These are phyloP conservation scores for Macrolepiota dolichaula DNA, from an alignment of 768 basidiomycete species.

Conservation along the genomic window DNA sequence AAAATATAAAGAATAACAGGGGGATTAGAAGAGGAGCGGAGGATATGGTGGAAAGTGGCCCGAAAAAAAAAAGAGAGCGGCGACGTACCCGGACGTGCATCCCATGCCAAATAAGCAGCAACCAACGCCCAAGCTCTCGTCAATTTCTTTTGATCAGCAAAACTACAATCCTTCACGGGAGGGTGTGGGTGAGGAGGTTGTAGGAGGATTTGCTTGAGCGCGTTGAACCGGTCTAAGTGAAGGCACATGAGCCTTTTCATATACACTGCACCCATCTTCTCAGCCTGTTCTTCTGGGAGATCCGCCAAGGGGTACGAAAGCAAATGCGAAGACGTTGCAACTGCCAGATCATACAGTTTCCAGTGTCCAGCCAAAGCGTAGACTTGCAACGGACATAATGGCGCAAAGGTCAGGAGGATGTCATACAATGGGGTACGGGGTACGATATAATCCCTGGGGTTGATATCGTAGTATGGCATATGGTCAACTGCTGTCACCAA, in stretches of 20 bases:
- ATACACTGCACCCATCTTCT: slow-evolving; percentile 32
- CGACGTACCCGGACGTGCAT: slow-evolving; percentile 31
- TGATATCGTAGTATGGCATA: slow-evolving; percentile 20
- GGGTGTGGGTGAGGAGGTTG: slow-evolving; percentile 28
- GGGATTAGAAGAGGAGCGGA: not conserved
- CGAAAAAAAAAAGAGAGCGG: not conserved
- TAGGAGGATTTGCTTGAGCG: slow-evolving; percentile 27
- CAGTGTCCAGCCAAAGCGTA: slow-evolving; percentile 31
- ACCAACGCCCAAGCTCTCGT: slow-evolving; percentile 37
- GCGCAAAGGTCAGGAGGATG: slow-evolving; percentile 20
- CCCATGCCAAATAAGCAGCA: slow-evolving; percentile 33
- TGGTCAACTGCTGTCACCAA: slow-evolving; percentile 38
- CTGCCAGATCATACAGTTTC: slow-evolving; percentile 33
- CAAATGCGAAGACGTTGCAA: slow-evolving; percentile 32
- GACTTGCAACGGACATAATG: slow-evolving; percentile 28
- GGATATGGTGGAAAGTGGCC: too few relatives aligned
- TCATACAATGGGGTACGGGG: slow-evolving; percentile 23
- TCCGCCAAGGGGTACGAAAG: slow-evolving; percentile 25
- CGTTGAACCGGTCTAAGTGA: slow-evolving; percentile 28
- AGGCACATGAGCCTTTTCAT: slow-evolving; percentile 34
- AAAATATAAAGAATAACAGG: not conserved
- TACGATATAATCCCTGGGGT: slow-evolving; percentile 18
- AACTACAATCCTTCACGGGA: slow-evolving; percentile 24
- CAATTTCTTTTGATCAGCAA: slow-evolving; percentile 29
- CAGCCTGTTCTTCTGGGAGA: slow-evolving; percentile 29